Percentiles rank a stretch among this genome's conserved stretches.
These are phyloP conservation scores for Aschersonia sp. DNA, from an alignment of 2,329 filamentous ascomycete species.

Conservation along the genomic window DNA sequence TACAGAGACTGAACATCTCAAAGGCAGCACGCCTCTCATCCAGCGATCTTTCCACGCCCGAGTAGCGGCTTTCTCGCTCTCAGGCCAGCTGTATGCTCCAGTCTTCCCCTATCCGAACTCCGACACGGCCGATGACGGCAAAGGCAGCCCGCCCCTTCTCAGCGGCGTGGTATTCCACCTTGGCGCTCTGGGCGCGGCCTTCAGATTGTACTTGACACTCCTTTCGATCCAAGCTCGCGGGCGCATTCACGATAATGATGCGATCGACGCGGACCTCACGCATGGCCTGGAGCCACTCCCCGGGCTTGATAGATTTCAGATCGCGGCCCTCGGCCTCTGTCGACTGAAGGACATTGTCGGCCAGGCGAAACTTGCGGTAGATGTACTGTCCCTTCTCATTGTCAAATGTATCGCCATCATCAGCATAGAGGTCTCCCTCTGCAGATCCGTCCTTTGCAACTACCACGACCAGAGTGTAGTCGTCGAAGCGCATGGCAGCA, in stretches of 20 bases:
- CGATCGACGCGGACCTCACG: constrained; percentile 65
- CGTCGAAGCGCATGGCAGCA: constrained; percentile 83
- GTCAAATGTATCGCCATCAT: constrained; percentile 89
- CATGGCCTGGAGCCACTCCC: constrained; percentile 69
- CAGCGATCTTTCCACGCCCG: too few species aligned
- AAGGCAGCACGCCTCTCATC: not conserved
- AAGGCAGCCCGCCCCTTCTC: constrained; percentile 32
- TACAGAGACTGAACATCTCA: too few species aligned
- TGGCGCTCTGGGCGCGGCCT: constrained; percentile 37
- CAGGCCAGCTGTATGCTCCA: constrained; percentile 28
- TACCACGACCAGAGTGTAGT: constrained; percentile 74
- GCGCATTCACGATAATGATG: constrained; percentile 70
- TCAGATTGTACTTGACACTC: constrained; percentile 41
- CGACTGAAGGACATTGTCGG: constrained; percentile 46
- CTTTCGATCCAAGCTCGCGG: constrained; percentile 52
- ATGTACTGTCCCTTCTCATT: constrained; percentile 78
- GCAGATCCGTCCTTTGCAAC: constrained; percentile 48
- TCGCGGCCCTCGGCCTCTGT: constrained; percentile 46
- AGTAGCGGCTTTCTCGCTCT: too few species aligned
- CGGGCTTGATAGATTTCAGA: constrained; percentile 38
- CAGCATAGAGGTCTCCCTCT: constrained; percentile 71
- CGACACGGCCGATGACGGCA: constrained; percentile 36
- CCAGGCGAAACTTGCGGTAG: constrained; percentile 63
- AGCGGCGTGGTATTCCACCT: constrained; percentile 44
- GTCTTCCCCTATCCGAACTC: constrained; percentile 35